Conservation (phyloP, 306 rosid species). For the Castanopsis chinensis region DNA sequence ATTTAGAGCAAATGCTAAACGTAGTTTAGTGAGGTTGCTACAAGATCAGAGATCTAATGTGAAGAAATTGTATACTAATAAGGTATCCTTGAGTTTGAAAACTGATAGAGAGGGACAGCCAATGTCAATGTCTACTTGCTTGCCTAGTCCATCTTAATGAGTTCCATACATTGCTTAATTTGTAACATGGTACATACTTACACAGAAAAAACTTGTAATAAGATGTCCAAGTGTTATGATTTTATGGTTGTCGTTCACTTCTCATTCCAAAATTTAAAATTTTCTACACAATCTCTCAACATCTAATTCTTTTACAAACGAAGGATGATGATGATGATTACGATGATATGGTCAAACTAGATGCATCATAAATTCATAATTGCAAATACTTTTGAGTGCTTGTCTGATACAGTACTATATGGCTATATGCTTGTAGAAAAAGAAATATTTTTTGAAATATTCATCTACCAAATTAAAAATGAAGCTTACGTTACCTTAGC, state of each 20-base stretch:
- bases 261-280: too few species aligned
- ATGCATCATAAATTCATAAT: too few species aligned
- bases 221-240: not conserved
- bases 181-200: not conserved
- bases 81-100: constrained; percentile 56
- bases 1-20: constrained; percentile 74
- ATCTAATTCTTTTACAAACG: too few species aligned
- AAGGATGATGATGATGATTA: too few species aligned
- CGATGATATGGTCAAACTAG: too few species aligned
- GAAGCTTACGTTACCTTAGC: too few species aligned
- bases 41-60: constrained; percentile 73
- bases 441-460: too few species aligned
- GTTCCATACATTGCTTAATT: not conserved
- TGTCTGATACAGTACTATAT: too few species aligned
- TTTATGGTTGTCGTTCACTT: not conserved
- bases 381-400: too few species aligned
- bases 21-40: constrained; percentile 68
- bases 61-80: constrained; percentile 75
- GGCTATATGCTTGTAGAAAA: too few species aligned
- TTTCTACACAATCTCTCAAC: too few species aligned
- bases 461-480: too few species aligned
- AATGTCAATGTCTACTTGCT: constrained; percentile 45
- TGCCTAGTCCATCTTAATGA: constrained; percentile 73
- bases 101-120: constrained; percentile 43
- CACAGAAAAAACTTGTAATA: not conserved